Percentiles rank a stretch among this genome's conserved stretches.
Evolutionary conservation across 1,139 yeast species (phyloP).

Genomic region (Chernovozyma sophiae-reginae): DNA sequence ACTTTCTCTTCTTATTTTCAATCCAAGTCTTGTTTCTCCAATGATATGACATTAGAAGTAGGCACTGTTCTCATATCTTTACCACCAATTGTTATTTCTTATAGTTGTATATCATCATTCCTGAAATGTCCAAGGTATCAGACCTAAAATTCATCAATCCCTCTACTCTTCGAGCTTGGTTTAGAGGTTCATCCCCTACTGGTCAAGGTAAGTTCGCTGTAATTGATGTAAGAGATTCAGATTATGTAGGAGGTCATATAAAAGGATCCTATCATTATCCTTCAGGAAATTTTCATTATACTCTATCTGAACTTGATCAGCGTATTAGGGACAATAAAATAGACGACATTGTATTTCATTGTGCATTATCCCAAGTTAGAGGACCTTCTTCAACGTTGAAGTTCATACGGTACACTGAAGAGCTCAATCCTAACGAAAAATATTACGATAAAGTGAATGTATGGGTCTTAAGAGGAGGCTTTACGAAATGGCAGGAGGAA

Average conservation of each 20-base stretch:
- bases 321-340: constrained; percentile 28
- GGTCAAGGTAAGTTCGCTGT: constrained; percentile 52
- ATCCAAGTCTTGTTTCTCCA: too few species aligned
- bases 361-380: constrained; percentile 83
- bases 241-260: constrained; percentile 68
- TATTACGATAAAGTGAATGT: constrained; percentile 44
- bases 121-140: constrained; percentile 2
- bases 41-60: too few species aligned
- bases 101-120: too few species aligned
- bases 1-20: too few species aligned
- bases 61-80: too few species aligned
- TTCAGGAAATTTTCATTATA: constrained; percentile 42
- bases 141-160: constrained; percentile 39
- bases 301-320: constrained; percentile 39
- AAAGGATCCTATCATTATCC: constrained; percentile 60
- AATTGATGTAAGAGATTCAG: constrained; percentile 85
- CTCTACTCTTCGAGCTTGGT: constrained; percentile 42
- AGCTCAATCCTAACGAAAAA: constrained; percentile 25
- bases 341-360: constrained; percentile 75
- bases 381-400: constrained; percentile 82
- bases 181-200: constrained; percentile 28
- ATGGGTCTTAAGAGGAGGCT: constrained; percentile 80
- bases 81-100: too few species aligned
- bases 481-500: constrained; percentile 71
- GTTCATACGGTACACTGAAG: constrained; percentile 53